A percentile compares a stretch with the other conserved stretches of the same genome.
These are phyloP conservation scores for Xylaria acuta DNA, from an alignment of 495 filamentous ascomycete genomes.

Conservation along the genomic window DNA sequence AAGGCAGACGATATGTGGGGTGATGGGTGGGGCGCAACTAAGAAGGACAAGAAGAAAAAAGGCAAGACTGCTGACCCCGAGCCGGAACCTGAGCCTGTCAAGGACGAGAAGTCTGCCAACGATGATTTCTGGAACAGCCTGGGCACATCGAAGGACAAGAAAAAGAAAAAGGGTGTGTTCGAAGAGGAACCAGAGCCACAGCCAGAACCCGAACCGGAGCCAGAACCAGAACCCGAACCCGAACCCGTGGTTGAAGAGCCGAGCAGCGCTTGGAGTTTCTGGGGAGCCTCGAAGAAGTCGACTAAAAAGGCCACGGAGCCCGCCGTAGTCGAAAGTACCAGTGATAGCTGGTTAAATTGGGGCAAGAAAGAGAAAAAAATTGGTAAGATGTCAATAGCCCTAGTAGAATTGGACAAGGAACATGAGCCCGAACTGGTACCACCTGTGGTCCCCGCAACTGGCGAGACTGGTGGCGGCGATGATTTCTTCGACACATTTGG, in stretches of 20 bases:
- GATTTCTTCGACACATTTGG: constrained; percentile 47
- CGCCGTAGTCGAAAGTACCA: constrained; percentile 25
- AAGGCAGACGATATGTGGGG: constrained; percentile 34
- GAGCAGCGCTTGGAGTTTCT: constrained; percentile 44
- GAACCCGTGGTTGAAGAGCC: constrained; percentile 33
- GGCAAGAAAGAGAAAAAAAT: constrained; percentile 42
- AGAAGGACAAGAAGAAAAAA: constrained; percentile 36
- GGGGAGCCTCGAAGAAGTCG: constrained; percentile 44
- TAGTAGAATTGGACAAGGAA: constrained; percentile 45
- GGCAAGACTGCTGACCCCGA: background rate
- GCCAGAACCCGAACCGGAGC: constrained; percentile 10
- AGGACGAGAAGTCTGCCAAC: constrained; percentile 32
- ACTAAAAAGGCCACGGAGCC: constrained; percentile 35
- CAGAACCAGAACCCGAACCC: background rate
- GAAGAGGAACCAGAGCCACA: background rate
- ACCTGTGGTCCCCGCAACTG: constrained; percentile 29
- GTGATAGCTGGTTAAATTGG: constrained; percentile 41
- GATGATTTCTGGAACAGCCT: constrained; percentile 39
- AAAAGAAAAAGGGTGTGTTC: constrained; percentile 25
- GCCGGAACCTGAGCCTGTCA: constrained; percentile 25
- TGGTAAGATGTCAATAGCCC: constrained; percentile 42
- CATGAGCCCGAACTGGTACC: constrained; percentile 29
- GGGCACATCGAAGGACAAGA: constrained; percentile 47
- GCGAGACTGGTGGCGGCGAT: constrained; percentile 33
- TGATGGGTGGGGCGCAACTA: constrained; percentile 20